Evolutionary conservation across 1,284 basidiomycete genomes (phyloP).

Genomic region (Leccinum angustisporum): DNA sequence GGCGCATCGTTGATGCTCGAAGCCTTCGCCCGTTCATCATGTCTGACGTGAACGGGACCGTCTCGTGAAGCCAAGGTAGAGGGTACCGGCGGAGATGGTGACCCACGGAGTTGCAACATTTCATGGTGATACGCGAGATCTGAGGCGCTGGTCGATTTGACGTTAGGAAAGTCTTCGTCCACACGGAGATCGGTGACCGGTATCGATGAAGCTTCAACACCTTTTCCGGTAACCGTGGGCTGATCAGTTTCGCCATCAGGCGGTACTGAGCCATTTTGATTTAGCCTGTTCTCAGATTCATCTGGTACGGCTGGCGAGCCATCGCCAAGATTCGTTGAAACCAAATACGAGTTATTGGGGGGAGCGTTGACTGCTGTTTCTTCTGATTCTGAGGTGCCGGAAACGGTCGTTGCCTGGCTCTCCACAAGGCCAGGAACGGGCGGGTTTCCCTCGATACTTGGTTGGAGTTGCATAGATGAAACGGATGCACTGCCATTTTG

Average conservation of each 20-base stretch:
- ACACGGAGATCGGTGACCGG: background rate
- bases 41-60: background rate
- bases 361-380: constrained; percentile 3
- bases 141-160: background rate
- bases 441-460: background rate
- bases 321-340: constrained; percentile 1
- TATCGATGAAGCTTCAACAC: background rate
- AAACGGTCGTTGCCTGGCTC: constrained; percentile 1
- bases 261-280: background rate
- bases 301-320: background rate
- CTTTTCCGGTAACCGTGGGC: background rate
- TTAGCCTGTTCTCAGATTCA: background rate
- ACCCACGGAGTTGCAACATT: background rate
- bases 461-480: constrained; percentile 1
- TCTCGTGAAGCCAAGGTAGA: background rate
- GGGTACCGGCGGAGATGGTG: background rate
- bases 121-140: background rate
- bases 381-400: constrained; percentile 4
- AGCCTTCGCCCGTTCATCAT: background rate
- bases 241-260: constrained; percentile 3
- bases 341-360: background rate
- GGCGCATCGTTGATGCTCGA: background rate
- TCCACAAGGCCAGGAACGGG: background rate
- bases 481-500: constrained; percentile 1
- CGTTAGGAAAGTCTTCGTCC: background rate